Percentiles rank a stretch among this genome's conserved stretches.
These are phyloP conservation scores for Leucogyrophana mollusca DNA, from an alignment of 768 basidiomycete species.

Conservation along the genomic window DNA sequence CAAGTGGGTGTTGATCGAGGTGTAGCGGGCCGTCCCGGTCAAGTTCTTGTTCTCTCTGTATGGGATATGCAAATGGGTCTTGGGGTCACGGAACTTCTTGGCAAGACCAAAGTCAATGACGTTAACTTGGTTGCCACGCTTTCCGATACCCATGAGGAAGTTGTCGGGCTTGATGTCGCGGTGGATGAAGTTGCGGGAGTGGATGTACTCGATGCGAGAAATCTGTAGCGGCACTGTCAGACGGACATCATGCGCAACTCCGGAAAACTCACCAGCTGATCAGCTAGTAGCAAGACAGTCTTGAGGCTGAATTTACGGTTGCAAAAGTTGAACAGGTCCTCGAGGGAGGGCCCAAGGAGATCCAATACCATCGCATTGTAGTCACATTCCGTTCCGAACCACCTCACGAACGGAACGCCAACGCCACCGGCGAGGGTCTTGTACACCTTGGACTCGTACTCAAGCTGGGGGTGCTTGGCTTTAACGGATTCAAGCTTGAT, in stretches of 20 bases:
- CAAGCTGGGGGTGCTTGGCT: constrained; percentile 99
- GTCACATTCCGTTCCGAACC: constrained; percentile 95
- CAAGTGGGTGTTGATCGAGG: constrained; percentile 98
- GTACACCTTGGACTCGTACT: constrained; percentile 94
- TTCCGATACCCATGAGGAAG: constrained; percentile 99
- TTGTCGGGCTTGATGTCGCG: constrained; percentile 99
- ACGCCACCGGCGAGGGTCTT: constrained; percentile 99
- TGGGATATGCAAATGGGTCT: constrained; percentile 99
- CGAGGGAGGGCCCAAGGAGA: constrained; percentile 88
- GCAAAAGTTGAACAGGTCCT: constrained; percentile 92
- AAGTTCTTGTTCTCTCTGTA: constrained; percentile 99
- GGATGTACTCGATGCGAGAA: constrained; percentile 98
- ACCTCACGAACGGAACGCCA: constrained; percentile 97
- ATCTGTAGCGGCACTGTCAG: constrained; percentile 52
- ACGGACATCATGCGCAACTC: constrained; percentile 2
- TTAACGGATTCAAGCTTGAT: constrained; percentile 99
- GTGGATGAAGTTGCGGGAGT: constrained; percentile 98
- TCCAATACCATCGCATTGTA: constrained; percentile 99
- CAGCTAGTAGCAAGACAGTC: constrained; percentile 94
- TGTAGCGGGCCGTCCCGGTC: constrained; percentile 98
- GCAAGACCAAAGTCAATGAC: constrained; percentile 98
- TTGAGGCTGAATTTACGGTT: constrained; percentile 98
- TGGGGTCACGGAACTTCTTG: constrained; percentile 99
- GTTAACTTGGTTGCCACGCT: constrained; percentile 99
- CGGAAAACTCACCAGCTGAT: constrained; percentile 82